These are phyloP conservation scores for Xylaria curta DNA, from an alignment of 495 filamentous ascomycete species.

Conservation along the genomic window DNA sequence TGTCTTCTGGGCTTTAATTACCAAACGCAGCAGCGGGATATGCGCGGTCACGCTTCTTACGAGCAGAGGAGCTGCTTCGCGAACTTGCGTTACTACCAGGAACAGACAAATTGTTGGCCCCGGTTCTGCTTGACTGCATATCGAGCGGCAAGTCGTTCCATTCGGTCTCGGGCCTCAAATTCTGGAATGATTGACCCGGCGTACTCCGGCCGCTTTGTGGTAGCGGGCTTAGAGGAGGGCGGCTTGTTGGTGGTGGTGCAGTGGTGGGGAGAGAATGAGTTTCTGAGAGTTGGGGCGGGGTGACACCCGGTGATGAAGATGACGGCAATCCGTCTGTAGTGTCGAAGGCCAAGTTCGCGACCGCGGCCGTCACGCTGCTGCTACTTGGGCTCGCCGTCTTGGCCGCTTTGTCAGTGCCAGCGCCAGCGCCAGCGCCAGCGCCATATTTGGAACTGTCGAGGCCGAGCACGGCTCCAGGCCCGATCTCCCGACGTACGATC, in stretches of 20 bases:
- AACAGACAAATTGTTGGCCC: slow-evolving; percentile 15
- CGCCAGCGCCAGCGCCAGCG: not conserved
- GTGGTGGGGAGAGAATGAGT: slow-evolving; percentile 15
- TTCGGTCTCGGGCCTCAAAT: slow-evolving; percentile 56
- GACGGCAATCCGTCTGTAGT: not conserved
- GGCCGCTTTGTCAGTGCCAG: not conserved
- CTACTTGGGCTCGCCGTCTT: slow-evolving; percentile 20
- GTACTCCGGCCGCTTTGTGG: slow-evolving; percentile 28
- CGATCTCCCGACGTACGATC: slow-evolving; percentile 64
- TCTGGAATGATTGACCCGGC: slow-evolving; percentile 56
- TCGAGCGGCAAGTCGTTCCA: slow-evolving; percentile 64
- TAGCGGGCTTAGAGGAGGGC: slow-evolving; percentile 13
- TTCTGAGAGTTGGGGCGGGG: slow-evolving; percentile 1
- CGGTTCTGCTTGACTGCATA: slow-evolving; percentile 42
- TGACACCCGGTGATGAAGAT: not conserved
- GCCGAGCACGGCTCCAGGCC: slow-evolving; percentile 22
- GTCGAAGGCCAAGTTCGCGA: slow-evolving; percentile 33
- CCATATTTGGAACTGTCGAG: slow-evolving; percentile 7
- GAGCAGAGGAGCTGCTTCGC: slow-evolving; percentile 50
- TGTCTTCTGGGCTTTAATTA: slow-evolving; percentile 27
- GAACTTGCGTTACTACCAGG: slow-evolving; percentile 52
- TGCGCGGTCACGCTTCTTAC: slow-evolving; percentile 56
- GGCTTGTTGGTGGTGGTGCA: slow-evolving; percentile 21
- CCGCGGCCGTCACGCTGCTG: slow-evolving; percentile 39
- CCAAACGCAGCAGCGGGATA: slow-evolving; percentile 62